phyloP scores from a whole-genome alignment of 83 land plant species.

The Picea abies region DNA sequence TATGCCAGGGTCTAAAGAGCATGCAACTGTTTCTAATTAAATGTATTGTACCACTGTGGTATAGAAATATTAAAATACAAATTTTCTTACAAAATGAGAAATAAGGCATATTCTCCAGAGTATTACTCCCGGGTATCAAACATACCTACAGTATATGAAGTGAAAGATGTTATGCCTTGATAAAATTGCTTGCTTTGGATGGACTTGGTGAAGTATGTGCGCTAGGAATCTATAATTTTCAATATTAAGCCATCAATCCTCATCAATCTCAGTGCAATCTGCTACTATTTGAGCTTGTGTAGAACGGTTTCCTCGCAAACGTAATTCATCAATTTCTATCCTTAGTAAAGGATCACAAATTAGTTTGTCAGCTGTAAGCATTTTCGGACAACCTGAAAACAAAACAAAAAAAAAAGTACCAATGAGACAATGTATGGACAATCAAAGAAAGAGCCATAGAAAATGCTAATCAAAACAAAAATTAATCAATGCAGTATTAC shows the following conservation, averaged over 20 bases:
- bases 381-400: conserved; percentile 67
- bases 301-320: conserved; percentile 35
- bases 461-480: background rate
- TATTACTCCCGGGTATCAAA: background rate
- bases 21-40: no score
- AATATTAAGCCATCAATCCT: conserved; percentile 15
- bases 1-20: no score
- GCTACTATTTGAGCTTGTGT: conserved; percentile 39
- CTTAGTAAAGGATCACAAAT: conserved; percentile 64
- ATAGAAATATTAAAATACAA: no score
- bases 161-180: background rate
- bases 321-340: conserved; percentile 75
- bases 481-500: conserved; percentile 23
- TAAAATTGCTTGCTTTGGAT: background rate
- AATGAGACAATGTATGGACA: background rate
- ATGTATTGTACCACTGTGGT: no score
- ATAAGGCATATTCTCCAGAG: no score
- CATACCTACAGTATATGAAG: background rate
- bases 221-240: background rate
- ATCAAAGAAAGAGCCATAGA: background rate
- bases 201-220: background rate
- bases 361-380: conserved; percentile 42
- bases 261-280: conserved; percentile 63
- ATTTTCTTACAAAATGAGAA: no score
- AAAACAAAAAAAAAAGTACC: background rate